Evolutionary conservation across 2,329 filamentous ascomycete genomes (phyloP), one percentile per base, ranked within the genome.

Genomic region (Ophiostoma australiae): DNA sequence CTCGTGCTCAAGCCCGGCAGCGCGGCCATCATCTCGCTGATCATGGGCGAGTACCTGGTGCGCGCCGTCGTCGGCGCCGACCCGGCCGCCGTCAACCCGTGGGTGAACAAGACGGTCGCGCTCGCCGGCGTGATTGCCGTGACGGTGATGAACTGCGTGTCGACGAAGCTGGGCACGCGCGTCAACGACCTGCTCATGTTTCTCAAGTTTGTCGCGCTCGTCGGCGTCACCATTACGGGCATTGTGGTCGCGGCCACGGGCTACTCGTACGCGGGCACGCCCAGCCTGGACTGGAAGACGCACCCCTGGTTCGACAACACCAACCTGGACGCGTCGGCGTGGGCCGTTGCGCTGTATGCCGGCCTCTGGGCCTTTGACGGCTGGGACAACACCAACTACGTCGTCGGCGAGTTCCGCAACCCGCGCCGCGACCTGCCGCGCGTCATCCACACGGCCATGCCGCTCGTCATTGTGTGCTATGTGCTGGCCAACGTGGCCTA

Each of bases 321-420:
- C 4, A 92, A 87, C 74, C 87, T 84, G 17, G 91, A 94, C 78
- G 85, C 91, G 69, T 96, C 91, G 67, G 90, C 89, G 75, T 98
- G 94, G 91, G 95, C 95, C 3, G 91, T 99, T 67, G 95, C 95
- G 0, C 81, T 99, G 67, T 99, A 99, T 79, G 94, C 93, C 20
- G 95, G 95, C 10, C 85, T 99, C 5, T 99, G 95, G 95, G 95
- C 95, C 0, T 99, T 95, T 80, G 95, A 99, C 78, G 95, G 95
- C 39, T 99, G 95, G 95, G 95, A 99, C 78, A 99, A 99, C 79
- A 97, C 94, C 73, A 99, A 97, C 81, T 99, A 97, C 77, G 95
- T 99, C 7, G 93, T 96, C 0, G 95, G 94, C 76, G 95, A 99
- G 80, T 98, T 99, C 82, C 91, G 93, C 76, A 94, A 97, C 77